Evolutionary conservation across 1,284 basidiomycete species (phyloP).

Genomic region (Ustilago bromivora): DNA sequence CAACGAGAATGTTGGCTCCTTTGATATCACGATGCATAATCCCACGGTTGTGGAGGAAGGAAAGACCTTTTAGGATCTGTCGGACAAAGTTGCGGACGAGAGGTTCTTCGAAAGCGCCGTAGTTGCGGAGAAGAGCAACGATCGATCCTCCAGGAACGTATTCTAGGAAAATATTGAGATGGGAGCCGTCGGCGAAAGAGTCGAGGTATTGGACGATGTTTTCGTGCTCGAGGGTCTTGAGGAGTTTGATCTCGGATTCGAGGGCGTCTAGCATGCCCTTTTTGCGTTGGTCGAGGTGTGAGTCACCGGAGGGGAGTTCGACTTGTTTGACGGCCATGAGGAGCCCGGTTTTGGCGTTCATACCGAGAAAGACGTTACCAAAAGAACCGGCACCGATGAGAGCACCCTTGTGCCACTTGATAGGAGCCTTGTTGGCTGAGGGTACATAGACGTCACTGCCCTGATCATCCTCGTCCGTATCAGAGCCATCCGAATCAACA

Average conservation of each 20-base stretch:
- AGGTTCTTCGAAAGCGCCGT: constrained; percentile 95
- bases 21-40: constrained; percentile 99
- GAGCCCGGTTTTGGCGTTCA: constrained; percentile 92
- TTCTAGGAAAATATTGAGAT: constrained; percentile 97
- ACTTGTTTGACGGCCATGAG: constrained; percentile 99
- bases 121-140: constrained; percentile 88
- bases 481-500: constrained; percentile 31
- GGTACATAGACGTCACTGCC: constrained; percentile 20
- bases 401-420: constrained; percentile 99
- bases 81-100: constrained; percentile 93
- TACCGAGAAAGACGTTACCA: constrained; percentile 79
- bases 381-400: constrained; percentile 87
- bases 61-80: constrained; percentile 90
- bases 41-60: constrained; percentile 91
- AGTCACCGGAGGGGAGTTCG: constrained; percentile 86
- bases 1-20: constrained; percentile 96
- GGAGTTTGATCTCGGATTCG: constrained; percentile 93
- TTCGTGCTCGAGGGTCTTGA: constrained; percentile 93
- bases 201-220: constrained; percentile 96
- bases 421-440: constrained; percentile 72
- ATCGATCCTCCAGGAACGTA: constrained; percentile 99
- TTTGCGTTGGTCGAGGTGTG: constrained; percentile 91
- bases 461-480: constrained; percentile 40
- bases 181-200: constrained; percentile 69
- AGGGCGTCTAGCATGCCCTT: constrained; percentile 94